Evolutionary conservation across 441 rosid species (phyloP).

Genomic region (Viola pubescens): DNA sequence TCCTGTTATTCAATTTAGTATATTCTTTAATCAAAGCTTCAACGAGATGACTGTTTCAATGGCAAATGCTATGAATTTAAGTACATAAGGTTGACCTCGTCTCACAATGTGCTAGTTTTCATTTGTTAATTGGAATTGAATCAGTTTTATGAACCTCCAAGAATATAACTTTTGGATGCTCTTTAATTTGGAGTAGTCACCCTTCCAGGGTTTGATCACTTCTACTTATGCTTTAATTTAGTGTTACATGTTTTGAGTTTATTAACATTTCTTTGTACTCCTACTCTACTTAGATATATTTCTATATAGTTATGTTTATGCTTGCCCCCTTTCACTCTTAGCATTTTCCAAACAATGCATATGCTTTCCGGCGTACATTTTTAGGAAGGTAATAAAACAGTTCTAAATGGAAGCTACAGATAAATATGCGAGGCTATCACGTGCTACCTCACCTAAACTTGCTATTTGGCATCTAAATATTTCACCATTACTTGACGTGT

Average conservation of each 20-base stretch:
- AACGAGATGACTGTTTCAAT: too few relatives aligned
- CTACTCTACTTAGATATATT: background rate
- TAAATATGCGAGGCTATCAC: background rate
- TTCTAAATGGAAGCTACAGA: background rate
- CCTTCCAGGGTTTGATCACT: too few relatives aligned
- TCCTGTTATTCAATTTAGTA: too few relatives aligned
- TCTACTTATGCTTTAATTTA: too few relatives aligned
- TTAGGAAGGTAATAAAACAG: background rate
- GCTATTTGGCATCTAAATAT: background rate
- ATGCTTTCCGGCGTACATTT: background rate
- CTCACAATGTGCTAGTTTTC: too few relatives aligned
- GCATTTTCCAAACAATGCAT: constrained; percentile 3
- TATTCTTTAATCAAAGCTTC: too few relatives aligned
- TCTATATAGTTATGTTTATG: background rate
- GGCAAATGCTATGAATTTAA: too few relatives aligned
- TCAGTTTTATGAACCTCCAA: too few relatives aligned
- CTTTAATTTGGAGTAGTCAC: too few relatives aligned
- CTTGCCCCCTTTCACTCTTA: background rate
- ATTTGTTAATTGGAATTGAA: too few relatives aligned
- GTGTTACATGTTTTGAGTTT: background rate
- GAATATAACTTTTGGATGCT: too few relatives aligned
- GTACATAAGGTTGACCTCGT: too few relatives aligned
- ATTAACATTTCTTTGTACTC: background rate
- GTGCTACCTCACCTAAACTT: background rate
- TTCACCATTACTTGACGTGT: background rate